Percentiles rank a stretch among this genome's conserved stretches.
Conservation (phyloP, 768 basidiomycete genomes). For the Pisolithus sp. region DNA sequence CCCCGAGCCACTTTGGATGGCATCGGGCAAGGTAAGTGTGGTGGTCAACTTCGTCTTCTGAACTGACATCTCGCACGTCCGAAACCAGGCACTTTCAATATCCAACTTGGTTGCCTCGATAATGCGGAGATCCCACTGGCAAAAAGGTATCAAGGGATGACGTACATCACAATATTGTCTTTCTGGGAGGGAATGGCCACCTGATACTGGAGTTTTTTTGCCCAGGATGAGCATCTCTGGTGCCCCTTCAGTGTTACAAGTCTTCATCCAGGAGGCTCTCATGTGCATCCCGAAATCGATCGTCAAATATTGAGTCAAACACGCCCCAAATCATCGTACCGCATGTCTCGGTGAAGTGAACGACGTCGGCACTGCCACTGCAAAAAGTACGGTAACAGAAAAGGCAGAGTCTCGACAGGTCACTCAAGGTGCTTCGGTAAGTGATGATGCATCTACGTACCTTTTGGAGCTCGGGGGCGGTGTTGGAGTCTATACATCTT, state of each 20-base stretch:
- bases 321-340: too few relatives aligned
- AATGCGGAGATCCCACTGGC: conserved; percentile 2
- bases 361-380: too few relatives aligned
- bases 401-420: conserved; percentile 9
- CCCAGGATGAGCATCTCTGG: conserved; percentile 5
- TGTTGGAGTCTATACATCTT: too few relatives aligned
- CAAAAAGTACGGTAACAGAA: conserved; percentile 7
- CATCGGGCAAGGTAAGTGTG: conserved; percentile 38
- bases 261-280: too few relatives aligned
- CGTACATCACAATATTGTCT: neutral
- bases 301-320: too few relatives aligned
- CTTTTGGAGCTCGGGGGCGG: too few relatives aligned
- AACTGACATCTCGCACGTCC: neutral
- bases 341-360: too few relatives aligned
- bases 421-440: too few relatives aligned
- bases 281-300: too few relatives aligned
- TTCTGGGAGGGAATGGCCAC: neutral
- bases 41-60: neutral
- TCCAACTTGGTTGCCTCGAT: conserved; percentile 38
- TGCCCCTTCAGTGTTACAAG: conserved; percentile 1
- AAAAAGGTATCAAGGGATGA: conserved; percentile 2
- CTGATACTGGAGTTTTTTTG: neutral
- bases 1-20: conserved; percentile 45
- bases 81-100: conserved; percentile 41
- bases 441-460: too few relatives aligned